Base-by-base conservation (phyloP, 805 yeast genomes). In the Candida montana region DNA sequence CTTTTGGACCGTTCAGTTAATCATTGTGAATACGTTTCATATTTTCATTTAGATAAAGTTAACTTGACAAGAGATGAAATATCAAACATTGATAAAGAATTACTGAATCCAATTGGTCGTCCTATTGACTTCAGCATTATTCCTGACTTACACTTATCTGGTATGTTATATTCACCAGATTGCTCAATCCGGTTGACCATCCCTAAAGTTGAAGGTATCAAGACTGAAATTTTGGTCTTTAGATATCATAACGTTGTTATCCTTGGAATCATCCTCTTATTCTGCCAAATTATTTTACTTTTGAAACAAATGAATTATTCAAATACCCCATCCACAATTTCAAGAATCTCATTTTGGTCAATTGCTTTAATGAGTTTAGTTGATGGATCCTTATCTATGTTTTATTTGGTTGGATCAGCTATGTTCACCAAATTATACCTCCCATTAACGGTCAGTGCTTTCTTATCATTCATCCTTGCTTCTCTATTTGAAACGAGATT, bases 151-250 rank as follows among this genome's bases (percentile, higher is more conserved):
- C 64, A 63, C 26, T 53, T 90, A 9, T 58, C 71, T 2, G 88
- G 83, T 7, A 47, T 87, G 12, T 45, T 87, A 16, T 89, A 85
- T 54, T 87, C 96, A 0, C 97, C 97, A 0, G 95, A 90, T 57
- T 90, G 98, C 67, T 95, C 90, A 0, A 55, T 82, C 3, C 57
- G 74, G 2, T 46, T 86, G 5, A 58, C 62, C 6, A 32, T 74
- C 7, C 58, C 59, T 7, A 48, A 54, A 7, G 60, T 67, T 3
- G 41, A 43, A 12, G 96, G 96, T 1, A 63, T 72, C n/a, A 75
- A 79, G 46, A 61, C 65, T 38, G 90, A 81, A 53, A 68, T 74
- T 17, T 63, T 58, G 28, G 54, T 57, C 5, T 42, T 35, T 24
- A 45, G 45, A 29, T 44, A 46, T 15, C 56, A 53, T 21, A 50